Conservation (phyloP, 768 basidiomycete species). For the Rhodotorula paludigena region DNA sequence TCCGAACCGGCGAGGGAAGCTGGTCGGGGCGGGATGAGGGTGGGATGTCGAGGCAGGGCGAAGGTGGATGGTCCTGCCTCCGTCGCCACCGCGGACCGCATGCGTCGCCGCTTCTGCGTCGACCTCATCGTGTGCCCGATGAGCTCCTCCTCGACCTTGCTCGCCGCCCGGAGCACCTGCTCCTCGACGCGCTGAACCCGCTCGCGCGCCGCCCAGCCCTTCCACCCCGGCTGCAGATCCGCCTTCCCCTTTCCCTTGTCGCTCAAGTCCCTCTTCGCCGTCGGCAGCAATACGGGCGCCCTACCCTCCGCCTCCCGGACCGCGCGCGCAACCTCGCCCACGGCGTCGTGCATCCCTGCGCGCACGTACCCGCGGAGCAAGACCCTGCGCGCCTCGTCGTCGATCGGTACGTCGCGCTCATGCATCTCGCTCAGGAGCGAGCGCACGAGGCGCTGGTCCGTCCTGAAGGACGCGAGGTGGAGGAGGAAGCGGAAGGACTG, state of each 20-base stretch:
- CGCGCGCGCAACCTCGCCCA: conserved; percentile 2
- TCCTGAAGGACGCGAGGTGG: background rate
- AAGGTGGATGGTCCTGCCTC: background rate
- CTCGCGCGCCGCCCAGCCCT: background rate
- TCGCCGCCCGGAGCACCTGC: background rate
- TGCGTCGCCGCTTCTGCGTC: background rate
- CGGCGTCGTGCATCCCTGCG: background rate
- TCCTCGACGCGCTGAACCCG: background rate
- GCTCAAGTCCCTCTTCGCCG: background rate
- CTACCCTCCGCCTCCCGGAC: background rate
- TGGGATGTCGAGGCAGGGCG: background rate
- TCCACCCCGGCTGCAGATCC: background rate
- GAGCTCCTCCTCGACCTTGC: background rate
- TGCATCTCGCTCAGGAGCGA: conserved; percentile 14
- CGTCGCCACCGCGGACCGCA: background rate
- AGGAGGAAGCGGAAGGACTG: conserved; percentile 14
- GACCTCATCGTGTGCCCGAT: background rate
- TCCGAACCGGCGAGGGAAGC: background rate
- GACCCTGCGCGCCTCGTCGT: background rate
- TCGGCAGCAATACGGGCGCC: background rate
- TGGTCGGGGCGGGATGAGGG: background rate
- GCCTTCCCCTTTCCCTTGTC: background rate
- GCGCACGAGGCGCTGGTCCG: conserved; percentile 8
- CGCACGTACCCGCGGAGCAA: conserved; percentile 10
- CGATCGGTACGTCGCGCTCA: background rate